These are phyloP conservation scores for Starmerella bombi DNA, from an alignment of 805 yeast genomes.

Conservation along the genomic window DNA sequence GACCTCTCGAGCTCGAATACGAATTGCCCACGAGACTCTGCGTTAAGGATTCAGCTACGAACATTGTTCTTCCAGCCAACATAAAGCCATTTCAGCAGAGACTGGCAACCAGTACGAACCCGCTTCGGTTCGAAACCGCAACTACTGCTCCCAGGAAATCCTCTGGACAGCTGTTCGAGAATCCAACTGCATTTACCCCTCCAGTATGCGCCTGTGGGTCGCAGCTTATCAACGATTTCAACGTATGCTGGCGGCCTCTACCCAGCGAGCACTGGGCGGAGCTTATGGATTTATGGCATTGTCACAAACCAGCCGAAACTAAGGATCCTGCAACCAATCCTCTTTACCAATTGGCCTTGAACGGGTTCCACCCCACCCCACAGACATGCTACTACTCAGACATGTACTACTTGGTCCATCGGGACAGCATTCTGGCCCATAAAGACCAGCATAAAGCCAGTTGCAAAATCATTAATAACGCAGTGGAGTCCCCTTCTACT, in stretches of 20 bases:
- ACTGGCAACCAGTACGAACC: no score
- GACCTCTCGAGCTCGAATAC: no score
- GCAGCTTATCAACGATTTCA: slow-evolving; percentile 1
- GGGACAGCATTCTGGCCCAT: slow-evolving; percentile 8
- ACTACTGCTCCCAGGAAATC: no score
- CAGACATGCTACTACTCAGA: slow-evolving; percentile 41
- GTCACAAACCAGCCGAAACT: slow-evolving; percentile 41
- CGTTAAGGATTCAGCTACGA: no score
- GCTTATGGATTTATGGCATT: slow-evolving; percentile 95
- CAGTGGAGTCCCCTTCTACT: not conserved
- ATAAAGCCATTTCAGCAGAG: not conserved
- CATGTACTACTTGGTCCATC: slow-evolving; percentile 38
- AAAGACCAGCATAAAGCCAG: not conserved
- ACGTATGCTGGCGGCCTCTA: slow-evolving; percentile 37
- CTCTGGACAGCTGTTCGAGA: no score
- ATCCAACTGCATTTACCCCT: not conserved
- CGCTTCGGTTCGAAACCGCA: no score
- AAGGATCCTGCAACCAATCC: slow-evolving; percentile 10
- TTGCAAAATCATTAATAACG: not conserved
- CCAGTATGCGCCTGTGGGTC: slow-evolving; percentile 3
- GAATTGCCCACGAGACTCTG: no score
- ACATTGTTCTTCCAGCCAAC: slow-evolving; percentile 1
- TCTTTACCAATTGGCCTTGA: slow-evolving; percentile 20
- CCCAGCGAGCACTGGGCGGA: slow-evolving; percentile 93
- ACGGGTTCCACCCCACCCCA: slow-evolving; percentile 30